Base-by-base conservation (phyloP, 1,139 yeast genomes). In the Hyphopichia wangnamkhiaoensis region DNA sequence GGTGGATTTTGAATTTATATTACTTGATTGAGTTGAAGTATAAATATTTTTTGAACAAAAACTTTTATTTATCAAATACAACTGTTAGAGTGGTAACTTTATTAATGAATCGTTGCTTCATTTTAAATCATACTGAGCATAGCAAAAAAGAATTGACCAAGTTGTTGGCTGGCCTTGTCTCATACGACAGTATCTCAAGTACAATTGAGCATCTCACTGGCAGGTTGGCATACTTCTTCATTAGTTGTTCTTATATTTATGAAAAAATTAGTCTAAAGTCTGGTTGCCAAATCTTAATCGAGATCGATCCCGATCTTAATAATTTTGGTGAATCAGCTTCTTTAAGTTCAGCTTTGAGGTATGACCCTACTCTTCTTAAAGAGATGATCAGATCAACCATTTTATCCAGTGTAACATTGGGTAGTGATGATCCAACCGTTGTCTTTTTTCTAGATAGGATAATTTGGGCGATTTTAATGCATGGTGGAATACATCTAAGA, bases 401-500 rank as follows among this genome's bases (percentile, higher is more conserved):
- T 5, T 37, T 61, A 5, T 66, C 70, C 1, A 41, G 65, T 1
- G 48, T 61, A 2, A 33, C 53, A 12, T 56, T 53, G 40, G 44
- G 57, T 0, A 41, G 43, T 1, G 80, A 76, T 49, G 76, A 76
- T 46, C 65, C 70, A 0, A 41, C 54, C 1, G 50, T 62, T 6
- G 44, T 62, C 3, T 37, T 43, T 2, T 41, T 70, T 0, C 65
- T 66, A 39, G 68, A 72, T 34, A 51, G 65, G 16, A 54, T 76
- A 0, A 37, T 74, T 2, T 65, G 71, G 62, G 71, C 69, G 0
- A 43, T 75, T 3, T 34, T 72, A 10, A 46, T 74, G 41, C 62
- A 58, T 39, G 82, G 81, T 9, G 76, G 76, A 0, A 53, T 65
- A 18, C 76, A 71, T 44, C 29, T 74, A 3, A 63, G 63, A 33